These are phyloP conservation scores for Phialophora tarda DNA, from an alignment of 2,329 filamentous ascomycete genomes.

Conservation along the genomic window DNA sequence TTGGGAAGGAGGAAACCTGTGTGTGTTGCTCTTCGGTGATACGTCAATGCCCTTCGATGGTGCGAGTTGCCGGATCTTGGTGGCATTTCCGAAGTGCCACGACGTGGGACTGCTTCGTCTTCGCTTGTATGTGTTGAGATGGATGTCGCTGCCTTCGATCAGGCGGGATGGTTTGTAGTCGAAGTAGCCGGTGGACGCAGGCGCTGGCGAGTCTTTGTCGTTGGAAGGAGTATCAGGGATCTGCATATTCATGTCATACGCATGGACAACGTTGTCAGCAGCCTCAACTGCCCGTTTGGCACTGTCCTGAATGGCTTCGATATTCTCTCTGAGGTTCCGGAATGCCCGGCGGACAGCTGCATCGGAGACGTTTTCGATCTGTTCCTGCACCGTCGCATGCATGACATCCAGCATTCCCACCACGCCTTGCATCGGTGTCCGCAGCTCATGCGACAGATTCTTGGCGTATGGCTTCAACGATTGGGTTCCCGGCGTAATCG, in stretches of 20 bases:
- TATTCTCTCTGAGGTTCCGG: conserved; percentile 68
- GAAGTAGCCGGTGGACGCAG: conserved; percentile 39
- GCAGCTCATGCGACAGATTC: conserved; percentile 72
- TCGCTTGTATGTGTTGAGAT: conserved; percentile 53
- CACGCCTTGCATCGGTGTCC: conserved; percentile 77
- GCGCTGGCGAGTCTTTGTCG: conserved; percentile 46
- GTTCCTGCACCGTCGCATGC: conserved; percentile 73
- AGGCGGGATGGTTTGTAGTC: conserved; percentile 50
- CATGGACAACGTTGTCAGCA: conserved; percentile 76
- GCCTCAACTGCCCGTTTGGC: conserved; percentile 74
- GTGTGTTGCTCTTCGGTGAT: conserved; percentile 39
- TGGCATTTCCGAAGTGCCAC: conserved; percentile 43
- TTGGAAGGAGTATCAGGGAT: conserved; percentile 67
- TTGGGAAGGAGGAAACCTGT: conserved; percentile 5
- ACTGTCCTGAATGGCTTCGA: conserved; percentile 75
- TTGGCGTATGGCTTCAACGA: conserved; percentile 74
- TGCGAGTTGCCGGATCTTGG: conserved; percentile 47
- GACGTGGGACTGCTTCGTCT: conserved; percentile 50
- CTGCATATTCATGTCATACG: conserved; percentile 76
- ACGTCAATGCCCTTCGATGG: conserved; percentile 48
- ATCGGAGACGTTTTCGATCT: conserved; percentile 61
- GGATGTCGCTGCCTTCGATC: conserved; percentile 52
- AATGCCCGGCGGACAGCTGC: conserved; percentile 62
- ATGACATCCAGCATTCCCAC: conserved; percentile 79
- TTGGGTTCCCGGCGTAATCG: conserved; percentile 62